Evolutionary conservation across 352 stramenopile genomes (phyloP).

Genomic region (Phytopythium sindhum): DNA sequence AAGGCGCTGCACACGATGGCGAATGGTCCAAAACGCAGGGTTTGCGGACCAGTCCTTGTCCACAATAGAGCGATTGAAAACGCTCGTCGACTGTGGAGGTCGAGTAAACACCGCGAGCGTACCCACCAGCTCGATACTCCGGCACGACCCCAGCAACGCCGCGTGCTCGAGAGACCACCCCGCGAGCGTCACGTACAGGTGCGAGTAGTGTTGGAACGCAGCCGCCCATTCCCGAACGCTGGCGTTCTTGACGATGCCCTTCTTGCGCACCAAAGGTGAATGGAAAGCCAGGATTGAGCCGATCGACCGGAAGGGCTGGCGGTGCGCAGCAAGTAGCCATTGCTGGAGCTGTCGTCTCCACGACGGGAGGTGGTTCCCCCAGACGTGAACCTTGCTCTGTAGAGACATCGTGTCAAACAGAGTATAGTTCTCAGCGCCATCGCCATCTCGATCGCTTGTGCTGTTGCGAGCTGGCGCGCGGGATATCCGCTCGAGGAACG

Average conservation of each 20-base stretch:
- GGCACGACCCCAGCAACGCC: conserved; percentile 29
- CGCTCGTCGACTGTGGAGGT: background rate
- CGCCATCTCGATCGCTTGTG: background rate
- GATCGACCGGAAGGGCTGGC: conserved; percentile 27
- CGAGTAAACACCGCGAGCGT: conserved; percentile 8
- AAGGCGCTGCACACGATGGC: background rate
- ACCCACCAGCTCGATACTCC: conserved; percentile 34
- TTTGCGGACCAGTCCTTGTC: background rate
- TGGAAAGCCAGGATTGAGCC: conserved; percentile 9
- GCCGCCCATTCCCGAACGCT: conserved; percentile 2
- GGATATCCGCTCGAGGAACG: conserved; percentile 25
- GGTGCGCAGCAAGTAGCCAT: conserved; percentile 36
- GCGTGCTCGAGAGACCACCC: conserved; percentile 28
- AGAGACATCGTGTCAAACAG: conserved; percentile 29
- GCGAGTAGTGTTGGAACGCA: conserved; percentile 25
- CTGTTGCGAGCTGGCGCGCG: background rate
- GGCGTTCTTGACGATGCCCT: conserved; percentile 10
- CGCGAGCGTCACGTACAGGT: conserved; percentile 38
- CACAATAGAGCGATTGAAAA: conserved; percentile 7
- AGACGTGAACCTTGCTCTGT: conserved; percentile 23
- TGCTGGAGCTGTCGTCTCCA: conserved; percentile 35
- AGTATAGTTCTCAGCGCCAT: background rate
- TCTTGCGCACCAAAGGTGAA: background rate
- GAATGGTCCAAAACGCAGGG: background rate
- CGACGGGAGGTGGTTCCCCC: conserved; percentile 37